These are phyloP conservation scores for Rhododendron mucronatum DNA, from an alignment of 148 eudicot species.

Conservation along the genomic window DNA sequence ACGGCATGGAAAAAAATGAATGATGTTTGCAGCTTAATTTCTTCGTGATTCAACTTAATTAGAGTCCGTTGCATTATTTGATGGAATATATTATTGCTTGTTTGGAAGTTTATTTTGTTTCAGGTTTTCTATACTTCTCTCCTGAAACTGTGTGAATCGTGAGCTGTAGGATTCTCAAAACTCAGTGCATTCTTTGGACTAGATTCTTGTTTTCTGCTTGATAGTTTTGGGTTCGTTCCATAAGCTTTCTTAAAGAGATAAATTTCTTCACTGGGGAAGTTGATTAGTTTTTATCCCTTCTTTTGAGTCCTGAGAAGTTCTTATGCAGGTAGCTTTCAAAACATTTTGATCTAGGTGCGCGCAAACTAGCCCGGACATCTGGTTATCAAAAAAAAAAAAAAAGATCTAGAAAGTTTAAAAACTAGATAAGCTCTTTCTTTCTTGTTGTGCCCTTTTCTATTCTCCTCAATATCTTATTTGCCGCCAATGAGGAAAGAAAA, in stretches of 20 bases:
- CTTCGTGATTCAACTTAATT: neutral
- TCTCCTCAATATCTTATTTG: neutral
- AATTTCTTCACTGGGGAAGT: neutral
- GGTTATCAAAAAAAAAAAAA: no score
- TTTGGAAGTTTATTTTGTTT: neutral
- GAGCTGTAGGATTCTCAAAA: neutral
- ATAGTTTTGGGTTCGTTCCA: neutral
- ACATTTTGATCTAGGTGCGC: neutral
- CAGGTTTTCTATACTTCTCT: neutral
- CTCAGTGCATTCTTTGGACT: neutral
- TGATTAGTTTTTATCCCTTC: neutral
- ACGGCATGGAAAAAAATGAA: neutral
- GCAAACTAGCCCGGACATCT: neutral
- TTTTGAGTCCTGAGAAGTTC: neutral
- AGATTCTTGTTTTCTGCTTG: neutral
- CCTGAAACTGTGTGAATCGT: neutral
- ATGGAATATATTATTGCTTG: neutral
- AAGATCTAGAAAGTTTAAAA: neutral
- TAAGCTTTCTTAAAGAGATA: neutral
- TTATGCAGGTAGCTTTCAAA: neutral
- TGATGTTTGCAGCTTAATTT: neutral
- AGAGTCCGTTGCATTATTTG: neutral
- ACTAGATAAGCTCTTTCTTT: neutral
- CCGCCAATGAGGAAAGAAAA: neutral
- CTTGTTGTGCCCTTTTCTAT: neutral